Conservation (phyloP, 2,329 filamentous ascomycete genomes). For the Epichloe glyceriae region DNA sequence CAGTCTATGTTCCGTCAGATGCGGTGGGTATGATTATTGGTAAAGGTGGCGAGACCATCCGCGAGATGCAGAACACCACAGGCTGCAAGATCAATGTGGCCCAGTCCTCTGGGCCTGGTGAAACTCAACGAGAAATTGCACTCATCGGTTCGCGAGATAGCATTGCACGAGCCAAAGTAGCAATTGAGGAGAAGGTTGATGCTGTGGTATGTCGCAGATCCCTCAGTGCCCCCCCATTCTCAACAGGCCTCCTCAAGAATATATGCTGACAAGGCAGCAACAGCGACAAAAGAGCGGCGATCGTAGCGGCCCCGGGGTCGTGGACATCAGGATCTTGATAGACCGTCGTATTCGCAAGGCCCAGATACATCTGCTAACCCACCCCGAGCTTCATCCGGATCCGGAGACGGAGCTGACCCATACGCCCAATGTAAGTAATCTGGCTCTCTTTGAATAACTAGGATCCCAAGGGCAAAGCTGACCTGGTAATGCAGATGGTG, state of each 20-base stretch:
- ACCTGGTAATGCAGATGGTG: slow-evolving; percentile 45
- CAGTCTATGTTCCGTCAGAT: slow-evolving; percentile 76
- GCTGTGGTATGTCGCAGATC: slow-evolving; percentile 53
- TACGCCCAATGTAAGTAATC: slow-evolving; percentile 57
- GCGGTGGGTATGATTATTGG: slow-evolving; percentile 95
- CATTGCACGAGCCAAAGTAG: slow-evolving; percentile 67
- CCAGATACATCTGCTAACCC: slow-evolving; percentile 30
- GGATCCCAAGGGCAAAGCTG: slow-evolving; percentile 3
- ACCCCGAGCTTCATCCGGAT: slow-evolving; percentile 30
- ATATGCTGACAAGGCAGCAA: neutral
- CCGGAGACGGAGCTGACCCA: slow-evolving; percentile 46
- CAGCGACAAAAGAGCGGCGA: slow-evolving; percentile 42
- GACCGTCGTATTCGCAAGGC: slow-evolving; percentile 37
- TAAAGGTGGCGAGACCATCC: slow-evolving; percentile 87
- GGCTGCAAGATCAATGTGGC: slow-evolving; percentile 94
- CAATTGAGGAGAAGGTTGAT: slow-evolving; percentile 86
- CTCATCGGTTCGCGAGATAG: slow-evolving; percentile 66
- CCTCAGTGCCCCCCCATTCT: neutral
- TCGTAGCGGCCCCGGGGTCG: slow-evolving; percentile 29
- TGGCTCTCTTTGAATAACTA: neutral
- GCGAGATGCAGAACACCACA: slow-evolving; percentile 78
- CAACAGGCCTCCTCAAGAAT: neutral
- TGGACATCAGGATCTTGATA: slow-evolving; percentile 41
- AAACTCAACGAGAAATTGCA: slow-evolving; percentile 75
- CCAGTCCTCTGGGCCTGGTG: slow-evolving; percentile 61